phyloP scores from a whole-genome alignment of 768 basidiomycete genomes.

The Pulveroboletus sp. region DNA sequence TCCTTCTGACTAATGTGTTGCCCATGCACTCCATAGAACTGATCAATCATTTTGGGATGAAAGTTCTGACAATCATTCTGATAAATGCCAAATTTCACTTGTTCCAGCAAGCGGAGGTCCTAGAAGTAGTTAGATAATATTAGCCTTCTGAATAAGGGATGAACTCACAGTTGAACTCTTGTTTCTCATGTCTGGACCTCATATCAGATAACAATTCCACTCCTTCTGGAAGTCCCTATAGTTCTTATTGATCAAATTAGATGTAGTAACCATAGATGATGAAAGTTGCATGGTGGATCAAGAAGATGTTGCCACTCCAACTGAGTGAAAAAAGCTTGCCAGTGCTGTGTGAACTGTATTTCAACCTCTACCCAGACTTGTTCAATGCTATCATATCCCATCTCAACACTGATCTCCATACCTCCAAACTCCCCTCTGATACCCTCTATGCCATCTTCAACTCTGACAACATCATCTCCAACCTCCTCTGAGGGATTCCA shows the following conservation, averaged over 20 bases:
- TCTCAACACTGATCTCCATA: too few relatives aligned
- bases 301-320: conserved; percentile 31
- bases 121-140: neutral
- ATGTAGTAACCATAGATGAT: conserved; percentile 45
- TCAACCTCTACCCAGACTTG: too few relatives aligned
- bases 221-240: conserved; percentile 30
- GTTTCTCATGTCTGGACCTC: conserved; percentile 1
- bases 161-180: conserved; percentile 8
- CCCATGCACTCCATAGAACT: neutral
- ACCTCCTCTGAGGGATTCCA: too few relatives aligned
- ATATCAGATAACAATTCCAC: conserved; percentile 39
- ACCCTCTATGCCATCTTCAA: too few relatives aligned
- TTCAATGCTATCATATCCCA: too few relatives aligned
- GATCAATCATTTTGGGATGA: neutral
- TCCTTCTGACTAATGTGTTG: neutral
- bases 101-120: conserved; percentile 13
- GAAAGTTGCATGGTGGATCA: conserved; percentile 24
- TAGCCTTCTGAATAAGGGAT: neutral
- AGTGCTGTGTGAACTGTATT: too few relatives aligned
- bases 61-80: neutral
- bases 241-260: conserved; percentile 42
- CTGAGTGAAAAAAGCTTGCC: too few relatives aligned
- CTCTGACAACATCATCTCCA: too few relatives aligned
- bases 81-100: conserved; percentile 8
- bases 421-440: too few relatives aligned